These are phyloP conservation scores for Gossypium thurberi DNA, from an alignment of 345 rosid species.

Conservation along the genomic window DNA sequence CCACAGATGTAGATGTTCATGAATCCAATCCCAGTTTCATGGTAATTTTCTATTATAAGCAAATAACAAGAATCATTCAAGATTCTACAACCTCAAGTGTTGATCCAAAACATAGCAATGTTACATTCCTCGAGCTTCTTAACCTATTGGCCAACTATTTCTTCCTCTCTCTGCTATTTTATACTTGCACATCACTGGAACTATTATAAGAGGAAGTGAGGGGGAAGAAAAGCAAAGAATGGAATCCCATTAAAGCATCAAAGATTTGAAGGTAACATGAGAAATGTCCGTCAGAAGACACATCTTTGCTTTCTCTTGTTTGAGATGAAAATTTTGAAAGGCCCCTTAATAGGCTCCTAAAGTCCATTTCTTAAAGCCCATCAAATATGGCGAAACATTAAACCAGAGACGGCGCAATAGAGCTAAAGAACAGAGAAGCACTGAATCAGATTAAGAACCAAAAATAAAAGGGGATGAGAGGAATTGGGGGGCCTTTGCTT, in stretches of 20 bases:
- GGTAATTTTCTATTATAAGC: neutral
- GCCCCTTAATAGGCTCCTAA: neutral
- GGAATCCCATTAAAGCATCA: no score
- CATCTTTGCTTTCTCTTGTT: neutral
- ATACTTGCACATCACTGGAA: no score
- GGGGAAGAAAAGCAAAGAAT: no score
- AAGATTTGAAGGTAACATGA: neutral
- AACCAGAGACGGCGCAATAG: no score
- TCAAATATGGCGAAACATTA: neutral
- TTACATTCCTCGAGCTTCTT: no score
- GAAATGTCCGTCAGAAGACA: neutral
- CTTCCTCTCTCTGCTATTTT: no score
- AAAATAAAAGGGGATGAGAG: slow-evolving; percentile 38
- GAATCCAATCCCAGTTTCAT: neutral
- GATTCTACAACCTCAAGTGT: neutral
- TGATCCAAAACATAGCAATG: no score
- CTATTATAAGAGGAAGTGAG: no score
- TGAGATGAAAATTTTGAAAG: neutral
- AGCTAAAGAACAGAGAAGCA: neutral
- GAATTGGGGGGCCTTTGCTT: slow-evolving; percentile 74
- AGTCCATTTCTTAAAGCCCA: neutral
- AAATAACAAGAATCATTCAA: neutral
- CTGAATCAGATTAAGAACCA: neutral
- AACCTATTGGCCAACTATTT: no score
- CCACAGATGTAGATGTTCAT: neutral